Conservation (phyloP, 179 eudicot genomes). For the Corrigiola litoralis region DNA sequence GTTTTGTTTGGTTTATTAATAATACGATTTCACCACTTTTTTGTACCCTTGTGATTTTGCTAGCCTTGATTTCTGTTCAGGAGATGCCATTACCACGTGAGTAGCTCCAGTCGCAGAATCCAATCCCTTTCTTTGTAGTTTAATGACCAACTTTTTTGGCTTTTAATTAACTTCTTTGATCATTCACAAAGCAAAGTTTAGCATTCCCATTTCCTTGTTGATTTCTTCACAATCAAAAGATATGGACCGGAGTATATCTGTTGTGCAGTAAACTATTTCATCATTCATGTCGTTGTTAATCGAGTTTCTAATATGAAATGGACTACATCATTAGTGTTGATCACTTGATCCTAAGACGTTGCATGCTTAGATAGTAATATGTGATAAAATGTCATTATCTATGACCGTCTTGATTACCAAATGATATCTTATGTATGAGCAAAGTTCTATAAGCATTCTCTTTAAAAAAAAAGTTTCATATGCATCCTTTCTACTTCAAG, state of each 20-base stretch:
- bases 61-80: slow-evolving; percentile 17
- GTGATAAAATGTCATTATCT: too few species aligned
- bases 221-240: neutral
- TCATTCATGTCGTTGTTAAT: too few species aligned
- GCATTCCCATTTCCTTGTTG: neutral
- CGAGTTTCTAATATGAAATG: too few species aligned
- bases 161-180: neutral
- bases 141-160: neutral
- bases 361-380: too few species aligned
- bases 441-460: too few species aligned
- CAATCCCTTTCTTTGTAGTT: slow-evolving; percentile 3
- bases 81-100: slow-evolving; percentile 25
- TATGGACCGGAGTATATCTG: neutral
- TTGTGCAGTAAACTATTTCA: too few species aligned
- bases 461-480: too few species aligned
- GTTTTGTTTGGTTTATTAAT: neutral
- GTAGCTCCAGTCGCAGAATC: neutral
- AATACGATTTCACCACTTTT: neutral
- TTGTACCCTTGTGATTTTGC: neutral
- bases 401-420: too few species aligned
- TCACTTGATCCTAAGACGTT: too few species aligned
- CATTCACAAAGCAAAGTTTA: neutral
- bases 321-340: too few species aligned
- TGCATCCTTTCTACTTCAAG: too few species aligned
- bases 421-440: too few species aligned